Percentiles rank a stretch among this genome's conserved stretches.
Conservation (phyloP, 306 rosid genomes). For the Begonia masoniana region DNA sequence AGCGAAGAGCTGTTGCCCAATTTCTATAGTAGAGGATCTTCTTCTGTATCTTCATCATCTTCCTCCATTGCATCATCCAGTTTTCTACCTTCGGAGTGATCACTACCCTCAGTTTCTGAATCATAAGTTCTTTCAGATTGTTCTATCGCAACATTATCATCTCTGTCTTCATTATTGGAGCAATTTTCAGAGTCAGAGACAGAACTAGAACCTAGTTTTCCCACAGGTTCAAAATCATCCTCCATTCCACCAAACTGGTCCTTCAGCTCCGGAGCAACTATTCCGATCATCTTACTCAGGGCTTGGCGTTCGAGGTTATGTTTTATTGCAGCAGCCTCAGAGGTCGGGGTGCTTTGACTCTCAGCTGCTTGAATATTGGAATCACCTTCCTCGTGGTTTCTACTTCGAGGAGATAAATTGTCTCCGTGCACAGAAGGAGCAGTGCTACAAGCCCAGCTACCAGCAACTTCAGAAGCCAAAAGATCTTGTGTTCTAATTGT, state of each 20-base stretch:
- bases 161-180: conserved; percentile 19
- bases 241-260: conserved; percentile 41
- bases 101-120: conserved; percentile 51
- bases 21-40: conserved; percentile 36
- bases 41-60: conserved; percentile 51
- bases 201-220: conserved; percentile 17
- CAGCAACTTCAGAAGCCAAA: conserved; percentile 76
- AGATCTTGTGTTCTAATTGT: conserved; percentile 63
- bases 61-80: conserved; percentile 51
- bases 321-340: conserved; percentile 23
- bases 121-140: conserved; percentile 41
- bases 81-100: conserved; percentile 28
- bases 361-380: conserved; percentile 38
- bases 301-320: conserved; percentile 45
- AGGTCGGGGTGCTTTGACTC: conserved; percentile 42
- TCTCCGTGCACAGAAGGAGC: conserved; percentile 69
- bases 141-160: conserved; percentile 9
- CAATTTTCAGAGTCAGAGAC: conserved; percentile 48
- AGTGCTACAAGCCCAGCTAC: conserved; percentile 90
- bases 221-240: conserved; percentile 19
- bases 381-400: conserved; percentile 34
- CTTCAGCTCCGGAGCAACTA: conserved; percentile 77
- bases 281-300: conserved; percentile 71
- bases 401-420: conserved; percentile 47
- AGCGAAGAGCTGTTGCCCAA: conserved; percentile 2